Evolutionary conservation across 1,139 yeast genomes (phyloP).

Genomic region (Saccharomyces hybrid): DNA sequence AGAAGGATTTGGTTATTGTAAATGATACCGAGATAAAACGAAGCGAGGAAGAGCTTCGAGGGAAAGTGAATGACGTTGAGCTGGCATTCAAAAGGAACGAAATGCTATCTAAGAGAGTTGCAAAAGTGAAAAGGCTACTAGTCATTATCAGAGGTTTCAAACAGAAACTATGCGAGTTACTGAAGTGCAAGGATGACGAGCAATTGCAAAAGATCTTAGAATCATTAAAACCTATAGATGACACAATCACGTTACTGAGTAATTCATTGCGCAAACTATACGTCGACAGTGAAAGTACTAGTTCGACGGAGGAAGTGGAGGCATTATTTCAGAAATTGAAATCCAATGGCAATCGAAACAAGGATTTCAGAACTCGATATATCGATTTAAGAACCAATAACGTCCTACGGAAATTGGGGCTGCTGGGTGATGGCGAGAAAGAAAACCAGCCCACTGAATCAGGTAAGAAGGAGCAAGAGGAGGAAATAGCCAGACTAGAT

Average conservation of each 20-base stretch:
- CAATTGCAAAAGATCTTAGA: conserved; percentile 10
- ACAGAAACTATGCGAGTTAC: conserved; percentile 3
- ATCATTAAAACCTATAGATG: conserved; percentile 25
- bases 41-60: background rate
- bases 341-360: background rate
- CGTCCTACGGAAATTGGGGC: conserved; percentile 5
- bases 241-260: conserved; percentile 22
- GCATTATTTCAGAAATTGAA: conserved; percentile 6
- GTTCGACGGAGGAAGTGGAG: conserved; percentile 19
- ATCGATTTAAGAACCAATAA: conserved; percentile 4
- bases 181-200: conserved; percentile 4
- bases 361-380: background rate
- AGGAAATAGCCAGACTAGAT: background rate
- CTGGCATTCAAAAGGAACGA: conserved; percentile 1
- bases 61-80: conserved; percentile 2
- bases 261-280: conserved; percentile 23
- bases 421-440: background rate
- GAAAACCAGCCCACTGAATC: background rate
- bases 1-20: conserved; percentile 41
- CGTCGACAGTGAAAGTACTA: conserved; percentile 22
- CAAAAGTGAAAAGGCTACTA: conserved; percentile 15
- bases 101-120: conserved; percentile 11
- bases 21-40: background rate
- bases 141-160: conserved; percentile 9
- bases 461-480: background rate